These are phyloP conservation scores for Rhizophagus clarus DNA, from an alignment of 192 early-diverging fungal species.

Conservation along the genomic window DNA sequence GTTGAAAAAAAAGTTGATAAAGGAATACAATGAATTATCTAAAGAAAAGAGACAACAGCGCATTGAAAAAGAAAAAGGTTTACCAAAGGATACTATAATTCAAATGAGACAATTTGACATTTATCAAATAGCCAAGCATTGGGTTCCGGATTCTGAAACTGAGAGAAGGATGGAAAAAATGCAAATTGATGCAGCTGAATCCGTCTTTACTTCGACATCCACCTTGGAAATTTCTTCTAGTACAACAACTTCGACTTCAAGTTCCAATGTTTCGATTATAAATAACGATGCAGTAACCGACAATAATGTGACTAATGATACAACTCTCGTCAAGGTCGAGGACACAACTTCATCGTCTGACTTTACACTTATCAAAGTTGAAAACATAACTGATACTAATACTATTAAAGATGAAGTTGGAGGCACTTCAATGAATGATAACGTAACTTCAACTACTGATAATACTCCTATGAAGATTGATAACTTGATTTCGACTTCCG, in stretches of 20 bases:
- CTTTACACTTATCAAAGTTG: not conserved
- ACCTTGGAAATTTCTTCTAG: not conserved
- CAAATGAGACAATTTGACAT: conserved; percentile 13
- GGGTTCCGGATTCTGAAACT: not conserved
- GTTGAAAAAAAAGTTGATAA: conserved; percentile 13
- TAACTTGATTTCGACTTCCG: too few species aligned
- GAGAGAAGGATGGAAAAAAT: not conserved
- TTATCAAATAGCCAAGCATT: not conserved
- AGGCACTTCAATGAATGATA: not conserved
- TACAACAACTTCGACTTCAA: not conserved
- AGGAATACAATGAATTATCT: conserved; percentile 5
- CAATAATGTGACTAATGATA: not conserved
- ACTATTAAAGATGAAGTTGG: not conserved
- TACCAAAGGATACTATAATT: not conserved
- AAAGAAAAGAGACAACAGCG: not conserved
- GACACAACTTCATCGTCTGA: not conserved
- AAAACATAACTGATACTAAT: not conserved
- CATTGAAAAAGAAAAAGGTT: not conserved
- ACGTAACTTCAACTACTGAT: not conserved
- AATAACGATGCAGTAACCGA: not conserved
- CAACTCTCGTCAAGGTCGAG: not conserved
- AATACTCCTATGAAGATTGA: too few species aligned
- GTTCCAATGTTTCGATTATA: not conserved
- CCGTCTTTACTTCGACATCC: not conserved
- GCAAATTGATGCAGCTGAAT: not conserved